These are phyloP conservation scores for Forsythia suspensa DNA, from an alignment of 257 asterid species.

Conservation along the genomic window DNA sequence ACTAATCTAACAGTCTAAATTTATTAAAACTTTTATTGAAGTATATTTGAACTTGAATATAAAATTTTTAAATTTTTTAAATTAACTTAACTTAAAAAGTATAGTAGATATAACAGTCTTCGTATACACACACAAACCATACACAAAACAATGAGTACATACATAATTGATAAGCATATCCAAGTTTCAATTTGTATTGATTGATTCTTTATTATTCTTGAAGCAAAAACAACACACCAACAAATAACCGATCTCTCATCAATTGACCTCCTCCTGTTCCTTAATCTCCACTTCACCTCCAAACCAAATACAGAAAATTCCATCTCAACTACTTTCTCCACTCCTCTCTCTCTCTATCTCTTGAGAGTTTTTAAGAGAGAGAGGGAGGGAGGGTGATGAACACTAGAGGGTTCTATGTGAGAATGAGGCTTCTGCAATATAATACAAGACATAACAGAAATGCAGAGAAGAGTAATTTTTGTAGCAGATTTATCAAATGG, in stretches of 20 bases:
- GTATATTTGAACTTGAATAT: too few relatives aligned
- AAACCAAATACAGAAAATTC: slow-evolving; percentile 54
- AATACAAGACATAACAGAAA: slow-evolving; percentile 28
- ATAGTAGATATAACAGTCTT: too few relatives aligned
- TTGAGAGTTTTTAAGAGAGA: slow-evolving; percentile 31
- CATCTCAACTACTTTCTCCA: slow-evolving; percentile 38
- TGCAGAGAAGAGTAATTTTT: slow-evolving; percentile 31
- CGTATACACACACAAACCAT: neutral
- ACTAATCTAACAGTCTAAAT: too few relatives aligned
- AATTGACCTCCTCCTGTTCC: slow-evolving; percentile 32
- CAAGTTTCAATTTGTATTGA: neutral
- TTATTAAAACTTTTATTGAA: too few relatives aligned
- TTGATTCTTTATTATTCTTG: slow-evolving; percentile 16
- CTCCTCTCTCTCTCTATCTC: slow-evolving; percentile 9
- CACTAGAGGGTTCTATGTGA: slow-evolving; percentile 58
- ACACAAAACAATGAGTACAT: neutral
- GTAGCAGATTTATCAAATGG: slow-evolving; percentile 66
- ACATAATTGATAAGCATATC: slow-evolving; percentile 9
- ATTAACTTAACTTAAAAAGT: too few relatives aligned
- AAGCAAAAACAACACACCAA: slow-evolving; percentile 57
- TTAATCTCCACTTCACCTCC: slow-evolving; percentile 43
- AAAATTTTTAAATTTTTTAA: too few relatives aligned
- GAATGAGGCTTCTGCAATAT: slow-evolving; percentile 59
- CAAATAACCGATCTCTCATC: slow-evolving; percentile 29
- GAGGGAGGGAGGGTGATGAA: slow-evolving; percentile 5